Evolutionary conservation across 140 eudicot genomes (phyloP), one percentile per base, ranked within the genome.

Genomic region (Oenanthe javanica): DNA sequence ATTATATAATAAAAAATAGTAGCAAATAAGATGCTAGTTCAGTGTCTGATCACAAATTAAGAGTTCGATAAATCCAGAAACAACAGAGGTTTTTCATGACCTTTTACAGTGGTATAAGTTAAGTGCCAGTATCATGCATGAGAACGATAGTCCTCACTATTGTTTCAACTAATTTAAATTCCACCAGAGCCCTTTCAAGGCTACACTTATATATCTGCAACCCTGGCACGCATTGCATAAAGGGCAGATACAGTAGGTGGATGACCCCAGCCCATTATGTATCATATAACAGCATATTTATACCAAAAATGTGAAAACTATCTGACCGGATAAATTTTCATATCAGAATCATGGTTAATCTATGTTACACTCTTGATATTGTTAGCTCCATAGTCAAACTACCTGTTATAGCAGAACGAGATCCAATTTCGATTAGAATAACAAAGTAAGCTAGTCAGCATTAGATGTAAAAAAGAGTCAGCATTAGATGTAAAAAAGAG

Each of bases 341-440:
- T 55, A 81, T 82, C 85, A 69, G 76, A 59, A 85, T 61, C 61
- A 83, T 79, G 48, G 80, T 80, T 82, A 79, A 84, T 81, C 84
- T 83, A 82, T 31, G 79, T 46, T 81, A 78, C 86, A 85, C 78
- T 83, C 85, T 67, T 82, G 82, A 82, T 74, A 89, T 63, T 86
- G 93, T 86, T 87, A 90, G 96, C 91, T 81, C 76, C 85, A 88
- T 12, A 36, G 74, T 67, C 74, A 16, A 75, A 79, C 87, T 88
- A 84, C 93, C 94, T 89, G 96, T 85, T 88, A 87, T 83, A 79
- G 82, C 83, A 86, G 70, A 86, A 81, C 79, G 84, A 88, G 79
- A 50, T 77, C 61, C 74, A 81, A 87, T n/a, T n/a, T 49, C 74
- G 79, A 85, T 63, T 63, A 81, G 81, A 77, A 76, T 78, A 81